Conservation (phyloP, 2,329 filamentous ascomycete species). For the Neurospora sp. region DNA sequence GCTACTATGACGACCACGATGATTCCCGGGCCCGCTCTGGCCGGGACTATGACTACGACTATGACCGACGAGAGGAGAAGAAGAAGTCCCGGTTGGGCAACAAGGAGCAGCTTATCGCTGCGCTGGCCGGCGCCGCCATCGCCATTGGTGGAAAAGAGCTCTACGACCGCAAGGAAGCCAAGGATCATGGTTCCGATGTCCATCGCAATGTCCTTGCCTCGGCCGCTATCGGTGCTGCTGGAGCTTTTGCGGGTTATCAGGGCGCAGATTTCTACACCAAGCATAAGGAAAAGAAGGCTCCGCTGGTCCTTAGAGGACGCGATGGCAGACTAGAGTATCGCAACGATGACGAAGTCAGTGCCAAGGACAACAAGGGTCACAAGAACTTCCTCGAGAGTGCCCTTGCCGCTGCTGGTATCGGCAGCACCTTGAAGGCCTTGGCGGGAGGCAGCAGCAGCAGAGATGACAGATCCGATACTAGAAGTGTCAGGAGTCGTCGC, state of each 20-base stretch:
- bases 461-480: conserved; percentile 30
- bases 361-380: conserved; percentile 48
- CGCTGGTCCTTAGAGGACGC: conserved; percentile 43
- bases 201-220: conserved; percentile 50
- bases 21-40: conserved; percentile 27
- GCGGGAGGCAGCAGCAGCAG: conserved; percentile 37
- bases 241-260: conserved; percentile 54
- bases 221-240: conserved; percentile 53
- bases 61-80: conserved; percentile 37
- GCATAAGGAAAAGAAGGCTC: conserved; percentile 42
- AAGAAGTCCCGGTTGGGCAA: conserved; percentile 46
- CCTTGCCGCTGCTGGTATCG: conserved; percentile 51
- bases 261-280: conserved; percentile 56
- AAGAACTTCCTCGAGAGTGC: conserved; percentile 57
- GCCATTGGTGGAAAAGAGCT: conserved; percentile 58
- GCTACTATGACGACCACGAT: conserved; percentile 51
- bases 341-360: conserved; percentile 44
- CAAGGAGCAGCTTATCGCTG: conserved; percentile 57
- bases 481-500: conserved; percentile 40
- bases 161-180: conserved; percentile 52
- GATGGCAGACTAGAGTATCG: conserved; percentile 48
- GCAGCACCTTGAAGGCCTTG: conserved; percentile 50
- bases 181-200: conserved; percentile 35
- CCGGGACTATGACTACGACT: conserved; percentile 35
- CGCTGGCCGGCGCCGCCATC: conserved; percentile 54